phyloP scores from a whole-genome alignment of 176 grass and related monocot genomes.

The Musa itinerans region DNA sequence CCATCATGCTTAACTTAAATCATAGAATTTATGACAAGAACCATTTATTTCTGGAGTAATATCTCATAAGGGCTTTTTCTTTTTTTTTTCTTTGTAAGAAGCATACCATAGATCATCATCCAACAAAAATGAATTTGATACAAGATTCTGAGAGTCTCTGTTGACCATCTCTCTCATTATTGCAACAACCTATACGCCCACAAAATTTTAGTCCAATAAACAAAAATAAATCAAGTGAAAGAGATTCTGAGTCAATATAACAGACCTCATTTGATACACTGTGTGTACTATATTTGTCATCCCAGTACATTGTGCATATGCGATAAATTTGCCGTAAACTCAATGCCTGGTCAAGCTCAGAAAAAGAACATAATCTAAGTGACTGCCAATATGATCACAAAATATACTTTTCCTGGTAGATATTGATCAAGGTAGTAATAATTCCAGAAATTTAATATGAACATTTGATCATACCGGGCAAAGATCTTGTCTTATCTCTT shows the following conservation, averaged over 20 bases:
- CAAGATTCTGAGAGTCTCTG: constrained; percentile 73
- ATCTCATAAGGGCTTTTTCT: neutral
- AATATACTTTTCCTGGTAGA: neutral
- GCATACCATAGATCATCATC: constrained; percentile 91
- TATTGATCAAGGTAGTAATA: neutral
- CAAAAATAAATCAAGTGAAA: constrained; percentile 6
- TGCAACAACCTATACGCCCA: constrained; percentile 54
- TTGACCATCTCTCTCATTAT: constrained; percentile 87
- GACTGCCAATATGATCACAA: constrained; percentile 4
- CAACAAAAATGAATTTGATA: constrained; percentile 91
- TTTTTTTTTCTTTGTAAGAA: neutral
- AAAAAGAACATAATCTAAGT: constrained; percentile 7
- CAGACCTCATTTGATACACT: constrained; percentile 72
- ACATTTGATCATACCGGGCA: constrained; percentile 59
- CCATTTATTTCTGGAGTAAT: neutral
- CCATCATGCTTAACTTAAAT: too few relatives aligned
- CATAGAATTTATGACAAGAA: neutral
- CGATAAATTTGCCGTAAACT: constrained; percentile 94
- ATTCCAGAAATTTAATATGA: constrained; percentile 12
- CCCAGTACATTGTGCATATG: constrained; percentile 99
- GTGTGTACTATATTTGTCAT: constrained; percentile 80
- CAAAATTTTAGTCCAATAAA: constrained; percentile 10
- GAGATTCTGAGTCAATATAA: constrained; percentile 5
- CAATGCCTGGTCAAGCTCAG: constrained; percentile 41
- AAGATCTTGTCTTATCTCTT: constrained; percentile 89